Evolutionary conservation across 345 rosid species (phyloP).

Genomic region (Jatropha curcas): DNA sequence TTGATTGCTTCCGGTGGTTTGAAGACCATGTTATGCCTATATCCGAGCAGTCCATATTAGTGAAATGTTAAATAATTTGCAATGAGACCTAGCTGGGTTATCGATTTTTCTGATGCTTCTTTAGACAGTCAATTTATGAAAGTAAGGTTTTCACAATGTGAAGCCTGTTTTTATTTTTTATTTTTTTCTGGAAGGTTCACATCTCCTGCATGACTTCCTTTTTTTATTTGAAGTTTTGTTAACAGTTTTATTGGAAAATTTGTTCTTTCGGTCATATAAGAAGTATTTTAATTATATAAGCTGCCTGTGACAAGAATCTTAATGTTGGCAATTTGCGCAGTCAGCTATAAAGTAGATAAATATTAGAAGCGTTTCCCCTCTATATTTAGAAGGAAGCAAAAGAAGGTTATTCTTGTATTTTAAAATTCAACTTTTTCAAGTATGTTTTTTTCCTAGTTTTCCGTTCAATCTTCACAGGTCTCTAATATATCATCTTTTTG

Average conservation of each 20-base stretch:
- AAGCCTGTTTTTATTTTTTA: background rate
- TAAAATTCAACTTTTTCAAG: background rate
- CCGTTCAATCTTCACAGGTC: constrained; percentile 1
- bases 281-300: background rate
- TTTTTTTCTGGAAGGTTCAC: background rate
- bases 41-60: background rate
- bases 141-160: constrained; percentile 4
- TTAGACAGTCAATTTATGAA: background rate
- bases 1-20: background rate
- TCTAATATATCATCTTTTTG: constrained; percentile 14
- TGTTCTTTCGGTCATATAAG: background rate
- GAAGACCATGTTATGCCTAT: background rate
- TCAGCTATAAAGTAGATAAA: background rate
- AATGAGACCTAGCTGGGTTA: background rate
- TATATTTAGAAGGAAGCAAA: background rate
- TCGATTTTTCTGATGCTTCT: background rate
- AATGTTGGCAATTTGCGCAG: background rate
- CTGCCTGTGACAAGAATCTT: background rate
- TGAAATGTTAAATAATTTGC: background rate
- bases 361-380: background rate
- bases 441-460: background rate
- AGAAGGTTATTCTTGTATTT: background rate
- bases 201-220: background rate
- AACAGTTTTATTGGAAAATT: background rate
- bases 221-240: background rate